Percentiles rank a stretch among this genome's conserved stretches.
These are phyloP conservation scores for Trichoderma simmonsii DNA, from an alignment of 2,329 filamentous ascomycete genomes.

Conservation along the genomic window DNA sequence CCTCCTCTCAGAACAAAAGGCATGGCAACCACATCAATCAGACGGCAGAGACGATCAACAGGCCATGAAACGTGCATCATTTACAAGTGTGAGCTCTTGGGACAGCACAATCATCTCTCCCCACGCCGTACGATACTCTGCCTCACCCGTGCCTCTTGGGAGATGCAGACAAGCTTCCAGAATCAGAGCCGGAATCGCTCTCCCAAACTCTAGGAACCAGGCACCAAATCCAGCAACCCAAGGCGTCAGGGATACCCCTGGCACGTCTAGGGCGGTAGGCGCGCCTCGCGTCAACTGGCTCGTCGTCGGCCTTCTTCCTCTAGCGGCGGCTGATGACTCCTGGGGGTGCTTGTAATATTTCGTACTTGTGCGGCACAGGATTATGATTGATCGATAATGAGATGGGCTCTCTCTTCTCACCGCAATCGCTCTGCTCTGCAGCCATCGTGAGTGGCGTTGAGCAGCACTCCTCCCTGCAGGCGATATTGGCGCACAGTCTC, in stretches of 20 bases:
- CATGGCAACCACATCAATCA: conserved; percentile 4
- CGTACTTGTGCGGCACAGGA: not conserved
- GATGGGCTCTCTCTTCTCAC: not conserved
- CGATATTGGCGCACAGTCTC: not conserved
- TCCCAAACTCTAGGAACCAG: not conserved
- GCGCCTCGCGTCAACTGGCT: conserved; percentile 10
- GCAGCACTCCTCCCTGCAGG: not conserved
- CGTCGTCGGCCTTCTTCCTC: not conserved
- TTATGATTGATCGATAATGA: not conserved
- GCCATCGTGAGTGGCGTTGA: not conserved
- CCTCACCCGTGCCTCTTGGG: not conserved
- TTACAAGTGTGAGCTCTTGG: not conserved
- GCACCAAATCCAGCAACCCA: not conserved
- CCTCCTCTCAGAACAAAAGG: not conserved
- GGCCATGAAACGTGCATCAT: not conserved
- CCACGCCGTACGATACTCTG: not conserved
- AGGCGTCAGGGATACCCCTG: not conserved
- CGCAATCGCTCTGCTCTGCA: not conserved
- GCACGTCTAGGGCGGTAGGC: not conserved
- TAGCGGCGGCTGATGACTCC: not conserved
- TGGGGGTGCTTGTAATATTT: not conserved
- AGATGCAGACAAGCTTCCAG: not conserved
- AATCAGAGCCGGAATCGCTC: not conserved
- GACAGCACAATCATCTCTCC: not conserved
- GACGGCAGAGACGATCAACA: not conserved